Conservation (phyloP, 1,284 basidiomycete species). For the Gomphus bonarii region DNA sequence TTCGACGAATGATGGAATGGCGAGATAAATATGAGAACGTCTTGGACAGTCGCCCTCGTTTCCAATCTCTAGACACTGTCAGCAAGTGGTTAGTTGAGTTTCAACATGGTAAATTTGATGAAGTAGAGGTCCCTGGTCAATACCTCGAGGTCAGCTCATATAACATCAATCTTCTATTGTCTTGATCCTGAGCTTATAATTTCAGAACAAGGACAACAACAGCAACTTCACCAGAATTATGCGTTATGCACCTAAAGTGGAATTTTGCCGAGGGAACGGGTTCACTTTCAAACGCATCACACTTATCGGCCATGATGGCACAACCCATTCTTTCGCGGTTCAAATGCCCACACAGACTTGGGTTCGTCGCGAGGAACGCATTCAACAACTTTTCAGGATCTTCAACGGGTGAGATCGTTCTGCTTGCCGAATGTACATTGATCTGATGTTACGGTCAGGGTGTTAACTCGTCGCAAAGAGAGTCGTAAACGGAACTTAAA, state of each 20-base stretch:
- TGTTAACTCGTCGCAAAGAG: slow-evolving; percentile 83
- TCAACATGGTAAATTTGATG: slow-evolving; percentile 96
- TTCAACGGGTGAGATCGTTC: slow-evolving; percentile 69
- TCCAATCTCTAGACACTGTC: slow-evolving; percentile 82
- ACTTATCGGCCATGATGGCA: slow-evolving; percentile 89
- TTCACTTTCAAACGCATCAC: slow-evolving; percentile 87
- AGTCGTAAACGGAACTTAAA: slow-evolving; percentile 84
- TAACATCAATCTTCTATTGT: background rate
- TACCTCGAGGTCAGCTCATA: slow-evolving; percentile 72
- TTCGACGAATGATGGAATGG: slow-evolving; percentile 86
- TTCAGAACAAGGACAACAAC: slow-evolving; percentile 88
- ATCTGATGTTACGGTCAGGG: slow-evolving; percentile 34
- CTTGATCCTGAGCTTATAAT: slow-evolving; percentile 9
- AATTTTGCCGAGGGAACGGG: slow-evolving; percentile 79
- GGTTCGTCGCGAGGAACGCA: slow-evolving; percentile 86
- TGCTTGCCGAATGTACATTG: background rate
- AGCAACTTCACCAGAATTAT: slow-evolving; percentile 88
- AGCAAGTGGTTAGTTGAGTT: slow-evolving; percentile 97
- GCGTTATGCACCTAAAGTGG: slow-evolving; percentile 87
- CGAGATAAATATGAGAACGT: slow-evolving; percentile 84
- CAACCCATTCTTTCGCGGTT: slow-evolving; percentile 81
- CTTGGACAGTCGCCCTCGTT: slow-evolving; percentile 74
- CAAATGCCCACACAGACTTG: slow-evolving; percentile 86
- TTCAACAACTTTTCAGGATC: slow-evolving; percentile 86
- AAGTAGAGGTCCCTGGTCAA: slow-evolving; percentile 97